Evolutionary conservation across 2,329 filamentous ascomycete genomes (phyloP), one percentile per base, ranked within the genome.

Genomic region (Colletotrichum liaoningense): DNA sequence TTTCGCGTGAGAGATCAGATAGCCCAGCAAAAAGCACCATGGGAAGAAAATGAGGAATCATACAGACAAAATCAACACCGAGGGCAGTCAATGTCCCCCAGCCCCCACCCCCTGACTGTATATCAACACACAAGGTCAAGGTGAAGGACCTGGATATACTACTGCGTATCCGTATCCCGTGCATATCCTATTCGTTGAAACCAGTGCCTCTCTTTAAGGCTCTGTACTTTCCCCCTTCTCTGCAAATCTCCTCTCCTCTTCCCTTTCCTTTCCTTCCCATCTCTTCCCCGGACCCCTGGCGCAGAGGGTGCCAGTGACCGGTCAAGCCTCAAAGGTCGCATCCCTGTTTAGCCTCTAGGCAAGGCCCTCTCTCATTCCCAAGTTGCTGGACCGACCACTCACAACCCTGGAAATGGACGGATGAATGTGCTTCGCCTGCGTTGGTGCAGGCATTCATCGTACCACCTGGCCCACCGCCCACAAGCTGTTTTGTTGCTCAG

Each of bases 401-500:
- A 73, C 52, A 11, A 19, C 42, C 42, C 46, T 22, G 22, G 56
- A 57, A 58, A 28, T 35, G 60, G 33, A 65, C 46, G 26, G 67
- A 62, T 64, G 67, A 66, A 70, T 65, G 54, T 65, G 67, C 55
- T 9, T 73, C 70, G 67, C 59, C 67, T 70, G 55, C 67, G 55
- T 60, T 65, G 70, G 56, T 70, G 67, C 70, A 70, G 58, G 67
- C 70, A 73, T 73, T 70, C 64, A 70, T 70, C 67, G 70, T 73
- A 73, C 70, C 70, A 65, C 38, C 38, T 42, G 38, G 38, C 38
- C 38, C 38, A 42, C 63, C 63, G 30, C 52, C 52, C 46, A 57
- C 60, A 38, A 56, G 60, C 33, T 57, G 35, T 56, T 59, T 62
- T 60, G 60, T 38, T 30, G 8, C 26, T 54, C 60, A 19, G 46